Evolutionary conservation across 768 basidiomycete genomes (phyloP).

Genomic region (Termitomyces sp.): DNA sequence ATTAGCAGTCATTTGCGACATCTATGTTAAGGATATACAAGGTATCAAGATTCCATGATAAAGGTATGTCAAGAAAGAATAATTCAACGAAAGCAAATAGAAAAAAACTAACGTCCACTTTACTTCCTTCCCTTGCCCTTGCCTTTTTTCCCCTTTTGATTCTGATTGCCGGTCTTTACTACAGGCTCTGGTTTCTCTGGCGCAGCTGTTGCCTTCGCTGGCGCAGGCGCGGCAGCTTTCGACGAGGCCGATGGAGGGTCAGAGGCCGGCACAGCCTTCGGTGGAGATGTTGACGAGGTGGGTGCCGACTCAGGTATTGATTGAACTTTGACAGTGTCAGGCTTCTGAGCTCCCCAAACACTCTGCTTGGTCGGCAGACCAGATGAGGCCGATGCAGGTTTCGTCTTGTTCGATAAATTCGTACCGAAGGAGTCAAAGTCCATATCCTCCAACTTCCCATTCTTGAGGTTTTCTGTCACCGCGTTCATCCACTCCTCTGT

Average conservation of each 20-base stretch:
- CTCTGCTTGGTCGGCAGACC: conserved; percentile 2
- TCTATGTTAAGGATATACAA: conserved; percentile 8
- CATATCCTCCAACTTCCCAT: conserved; percentile 12
- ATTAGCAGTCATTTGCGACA: not conserved
- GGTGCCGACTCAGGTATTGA: conserved; percentile 13
- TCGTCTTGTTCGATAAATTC: not conserved
- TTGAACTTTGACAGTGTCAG: conserved; percentile 13
- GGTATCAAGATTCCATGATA: conserved; percentile 8
- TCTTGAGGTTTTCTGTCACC: conserved; percentile 18
- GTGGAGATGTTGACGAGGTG: conserved; percentile 2
- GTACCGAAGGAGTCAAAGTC: conserved; percentile 5
- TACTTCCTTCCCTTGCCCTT: conserved; percentile 15
- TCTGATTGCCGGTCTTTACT: conserved; percentile 9
- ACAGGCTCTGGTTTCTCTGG: conserved; percentile 13
- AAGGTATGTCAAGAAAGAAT: conserved; percentile 9
- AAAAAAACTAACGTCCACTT: not conserved
- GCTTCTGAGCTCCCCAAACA: conserved; percentile 4
- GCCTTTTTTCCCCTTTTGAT: conserved; percentile 18
- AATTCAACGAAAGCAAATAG: conserved; percentile 13
- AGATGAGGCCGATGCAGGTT: conserved; percentile 1
- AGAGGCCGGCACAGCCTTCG: conserved; percentile 3
- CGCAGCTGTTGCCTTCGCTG: conserved; percentile 3
- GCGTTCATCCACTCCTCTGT: conserved; percentile 22
- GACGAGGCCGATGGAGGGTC: not conserved
- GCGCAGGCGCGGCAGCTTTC: not conserved